These are phyloP conservation scores for Apiospora marii DNA, from an alignment of 2,329 filamentous ascomycete genomes.

Conservation along the genomic window DNA sequence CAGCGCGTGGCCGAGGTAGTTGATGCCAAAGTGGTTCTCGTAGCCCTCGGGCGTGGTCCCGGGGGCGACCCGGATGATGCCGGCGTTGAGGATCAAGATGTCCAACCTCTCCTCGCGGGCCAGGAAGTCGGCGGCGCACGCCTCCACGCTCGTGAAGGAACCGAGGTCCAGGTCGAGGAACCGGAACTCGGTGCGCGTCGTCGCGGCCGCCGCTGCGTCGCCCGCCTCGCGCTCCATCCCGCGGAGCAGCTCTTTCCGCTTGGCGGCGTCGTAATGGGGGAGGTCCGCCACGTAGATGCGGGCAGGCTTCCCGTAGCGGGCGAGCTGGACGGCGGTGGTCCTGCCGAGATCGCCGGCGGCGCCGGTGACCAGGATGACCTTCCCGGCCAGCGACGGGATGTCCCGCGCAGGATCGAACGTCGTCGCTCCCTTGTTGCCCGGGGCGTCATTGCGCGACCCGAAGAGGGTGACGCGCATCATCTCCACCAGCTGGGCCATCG, in stretches of 20 bases:
- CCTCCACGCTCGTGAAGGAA: conserved; percentile 49
- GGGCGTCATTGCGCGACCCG: neutral
- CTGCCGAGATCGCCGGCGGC: neutral
- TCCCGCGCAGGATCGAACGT: neutral
- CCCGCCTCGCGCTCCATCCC: neutral
- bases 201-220: neutral
- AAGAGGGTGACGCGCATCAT: conserved; percentile 18
- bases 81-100: conserved; percentile 50
- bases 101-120: conserved; percentile 46
- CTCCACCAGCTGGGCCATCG: neutral
- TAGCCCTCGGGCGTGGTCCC: conserved; percentile 45
- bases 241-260: neutral
- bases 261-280: neutral
- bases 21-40: conserved; percentile 43
- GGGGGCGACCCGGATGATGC: conserved; percentile 46
- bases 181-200: conserved; percentile 31
- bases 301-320: neutral
- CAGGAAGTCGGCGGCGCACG: conserved; percentile 46
- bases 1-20: conserved; percentile 40
- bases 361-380: conserved; percentile 11
- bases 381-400: neutral
- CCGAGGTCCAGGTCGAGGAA: conserved; percentile 49
- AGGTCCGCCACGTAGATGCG: neutral
- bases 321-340: conserved; percentile 6
- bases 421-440: neutral